Conservation (phyloP, 768 basidiomycete genomes). For the Hygrocybe coccinea region DNA sequence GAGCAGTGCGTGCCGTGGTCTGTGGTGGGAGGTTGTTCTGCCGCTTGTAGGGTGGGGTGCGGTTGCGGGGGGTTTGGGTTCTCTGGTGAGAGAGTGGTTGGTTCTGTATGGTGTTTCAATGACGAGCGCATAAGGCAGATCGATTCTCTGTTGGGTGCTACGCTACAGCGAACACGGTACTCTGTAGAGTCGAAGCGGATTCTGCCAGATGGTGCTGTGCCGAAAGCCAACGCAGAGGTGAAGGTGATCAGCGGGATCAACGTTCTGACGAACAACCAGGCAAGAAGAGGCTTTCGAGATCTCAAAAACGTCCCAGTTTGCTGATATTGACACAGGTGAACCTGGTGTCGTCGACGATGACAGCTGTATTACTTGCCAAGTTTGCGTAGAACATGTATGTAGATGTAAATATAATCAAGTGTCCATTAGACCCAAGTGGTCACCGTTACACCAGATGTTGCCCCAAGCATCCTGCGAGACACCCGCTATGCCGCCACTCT, state of each 20-base stretch:
- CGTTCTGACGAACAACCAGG: slow-evolving; percentile 82
- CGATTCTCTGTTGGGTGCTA: slow-evolving; percentile 85
- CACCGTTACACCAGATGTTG: slow-evolving; percentile 70
- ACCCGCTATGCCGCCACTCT: slow-evolving; percentile 50
- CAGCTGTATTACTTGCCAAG: neutral
- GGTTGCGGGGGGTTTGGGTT: slow-evolving; percentile 70
- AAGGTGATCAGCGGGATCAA: slow-evolving; percentile 61
- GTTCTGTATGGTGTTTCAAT: neutral
- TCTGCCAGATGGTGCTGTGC: slow-evolving; percentile 48
- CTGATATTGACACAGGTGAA: too few relatives aligned
- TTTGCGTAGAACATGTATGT: neutral
- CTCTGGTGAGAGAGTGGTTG: slow-evolving; percentile 69
- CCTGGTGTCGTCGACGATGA: slow-evolving; percentile 3
- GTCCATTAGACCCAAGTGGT: neutral
- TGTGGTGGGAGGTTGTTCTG: slow-evolving; percentile 35
- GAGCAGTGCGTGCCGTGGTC: slow-evolving; percentile 47
- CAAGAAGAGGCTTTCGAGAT: too few relatives aligned
- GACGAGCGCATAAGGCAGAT: too few relatives aligned
- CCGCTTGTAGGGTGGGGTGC: slow-evolving; percentile 56
- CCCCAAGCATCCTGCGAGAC: slow-evolving; percentile 62
- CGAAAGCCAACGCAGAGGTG: slow-evolving; percentile 21
- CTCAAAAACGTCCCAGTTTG: too few relatives aligned
- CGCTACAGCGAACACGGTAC: slow-evolving; percentile 76
- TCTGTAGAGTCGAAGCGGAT: slow-evolving; percentile 56
- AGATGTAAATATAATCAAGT: neutral